Base-by-base conservation (phyloP, 257 asterid genomes). In the Orobanche coerulescens region DNA sequence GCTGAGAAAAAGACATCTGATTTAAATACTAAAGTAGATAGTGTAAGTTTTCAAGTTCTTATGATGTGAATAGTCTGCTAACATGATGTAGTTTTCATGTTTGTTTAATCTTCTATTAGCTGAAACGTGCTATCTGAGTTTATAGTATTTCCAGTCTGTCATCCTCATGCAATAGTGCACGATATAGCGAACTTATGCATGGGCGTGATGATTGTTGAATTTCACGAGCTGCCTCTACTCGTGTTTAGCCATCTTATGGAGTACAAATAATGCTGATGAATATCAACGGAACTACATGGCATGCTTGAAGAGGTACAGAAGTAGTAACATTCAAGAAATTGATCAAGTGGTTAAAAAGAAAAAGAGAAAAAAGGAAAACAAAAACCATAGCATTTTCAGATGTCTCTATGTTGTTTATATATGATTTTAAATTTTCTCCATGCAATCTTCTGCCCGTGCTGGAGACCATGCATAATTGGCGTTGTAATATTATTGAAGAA, bases 1-100 rank as follows among this genome's bases (percentile, higher is more conserved):
- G 77, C 79, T 12, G 93, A 86, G 73, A 76, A 74, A 53, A 83
- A 51, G 73, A 74, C 71, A 37, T 24, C 76, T 31, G 82, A 78
- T 59, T 77, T 76, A 69, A 78, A 50, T 61, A 66, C 80, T 28
- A 80, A 77, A 73, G 60, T 76, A 68, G 79, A 69, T 14, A 71
- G 31, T 48, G 95, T 82, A 57, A 79, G 85, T 61, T 33, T 13
- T 42, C 81, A 57, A 79, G 85, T 61, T 33, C 15, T 42, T 19
- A 12, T 44, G 53, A 25, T 37, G 37, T 39, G 34, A 23, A 40
- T 25, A 19, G 6, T 10, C 40, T n/a, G 3, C 22, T 6, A 6
- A 16, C 39, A 26, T 71, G 24, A 28, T 26, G 25, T 6, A 6
- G 42, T 13, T 20, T 53, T 18, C 39, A 4, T 24, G 33, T 16